These are phyloP conservation scores for Cadophora luteo-olivacea DNA, from an alignment of 2,329 filamentous ascomycete species.

Conservation along the genomic window DNA sequence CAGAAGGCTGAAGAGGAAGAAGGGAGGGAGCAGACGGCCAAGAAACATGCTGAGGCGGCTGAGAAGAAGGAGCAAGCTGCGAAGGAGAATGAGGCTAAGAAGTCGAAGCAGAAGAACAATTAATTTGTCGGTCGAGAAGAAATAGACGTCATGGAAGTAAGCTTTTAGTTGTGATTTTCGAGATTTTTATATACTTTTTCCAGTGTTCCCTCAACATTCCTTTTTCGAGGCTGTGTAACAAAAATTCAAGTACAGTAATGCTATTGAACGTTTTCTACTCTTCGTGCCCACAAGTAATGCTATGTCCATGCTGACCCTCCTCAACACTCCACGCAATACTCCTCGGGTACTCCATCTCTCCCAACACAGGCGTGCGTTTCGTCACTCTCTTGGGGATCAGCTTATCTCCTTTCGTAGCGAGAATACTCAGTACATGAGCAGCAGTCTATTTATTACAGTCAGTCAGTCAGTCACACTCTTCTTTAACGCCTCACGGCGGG, in stretches of 20 bases:
- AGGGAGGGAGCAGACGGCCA: background rate
- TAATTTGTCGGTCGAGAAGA: no score
- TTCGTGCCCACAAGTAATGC: constrained; percentile 23
- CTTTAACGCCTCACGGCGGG: background rate
- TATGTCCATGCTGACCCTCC: constrained; percentile 21
- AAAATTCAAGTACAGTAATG: no score
- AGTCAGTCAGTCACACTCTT: background rate
- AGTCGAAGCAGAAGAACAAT: background rate
- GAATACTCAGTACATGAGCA: constrained; percentile 25
- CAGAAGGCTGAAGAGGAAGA: background rate
- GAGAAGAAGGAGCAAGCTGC: background rate
- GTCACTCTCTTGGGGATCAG: constrained; percentile 22
- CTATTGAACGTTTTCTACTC: background rate
- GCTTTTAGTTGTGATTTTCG: no score
- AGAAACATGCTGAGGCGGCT: background rate
- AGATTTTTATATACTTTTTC: no score
- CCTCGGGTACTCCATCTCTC: constrained; percentile 23
- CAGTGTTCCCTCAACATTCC: no score
- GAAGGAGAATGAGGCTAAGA: background rate
- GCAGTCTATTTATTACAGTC: constrained; percentile 17
- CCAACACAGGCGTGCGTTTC: constrained; percentile 11
- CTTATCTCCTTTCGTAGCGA: constrained; percentile 25
- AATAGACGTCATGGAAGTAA: no score
- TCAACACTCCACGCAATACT: constrained; percentile 22
- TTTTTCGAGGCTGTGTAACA: no score